Evolutionary conservation across 1,284 basidiomycete species (phyloP).

Genomic region (Naganishia liquefaciens): DNA sequence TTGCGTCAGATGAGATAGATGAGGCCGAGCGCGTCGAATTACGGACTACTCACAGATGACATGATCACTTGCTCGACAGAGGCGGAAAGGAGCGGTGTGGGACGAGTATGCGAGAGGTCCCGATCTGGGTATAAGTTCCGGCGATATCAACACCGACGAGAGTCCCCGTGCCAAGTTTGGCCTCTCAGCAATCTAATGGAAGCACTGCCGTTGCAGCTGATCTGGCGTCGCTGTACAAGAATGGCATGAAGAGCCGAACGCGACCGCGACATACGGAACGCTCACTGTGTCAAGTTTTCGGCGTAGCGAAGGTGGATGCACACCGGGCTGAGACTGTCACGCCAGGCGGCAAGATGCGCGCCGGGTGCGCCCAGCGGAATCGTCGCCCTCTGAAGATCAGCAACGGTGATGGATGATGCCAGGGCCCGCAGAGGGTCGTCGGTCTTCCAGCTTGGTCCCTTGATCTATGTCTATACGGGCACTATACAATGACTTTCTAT

Average conservation of each 20-base stretch:
- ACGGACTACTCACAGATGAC: slow-evolving; percentile 24
- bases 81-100: neutral
- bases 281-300: slow-evolving; percentile 18
- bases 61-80: neutral
- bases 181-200: too few relatives aligned
- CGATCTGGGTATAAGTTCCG: too few relatives aligned
- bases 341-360: too few relatives aligned
- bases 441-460: neutral
- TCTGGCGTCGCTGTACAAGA: too few relatives aligned
- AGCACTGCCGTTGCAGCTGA: too few relatives aligned
- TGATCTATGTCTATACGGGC: neutral
- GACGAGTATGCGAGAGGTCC: neutral
- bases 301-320: slow-evolving; percentile 15
- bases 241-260: too few relatives aligned
- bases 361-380: neutral
- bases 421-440: neutral
- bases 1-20: neutral
- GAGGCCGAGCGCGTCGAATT: too few relatives aligned
- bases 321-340: slow-evolving; percentile 19
- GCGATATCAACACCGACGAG: too few relatives aligned
- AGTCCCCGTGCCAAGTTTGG: too few relatives aligned
- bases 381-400: neutral
- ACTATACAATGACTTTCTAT: slow-evolving; percentile 1
- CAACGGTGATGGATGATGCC: too few relatives aligned
- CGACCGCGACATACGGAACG: neutral